Percentiles rank a stretch among this genome's conserved stretches.
phyloP scores from a whole-genome alignment of 768 basidiomycete species.

The Naematelia encephala region DNA sequence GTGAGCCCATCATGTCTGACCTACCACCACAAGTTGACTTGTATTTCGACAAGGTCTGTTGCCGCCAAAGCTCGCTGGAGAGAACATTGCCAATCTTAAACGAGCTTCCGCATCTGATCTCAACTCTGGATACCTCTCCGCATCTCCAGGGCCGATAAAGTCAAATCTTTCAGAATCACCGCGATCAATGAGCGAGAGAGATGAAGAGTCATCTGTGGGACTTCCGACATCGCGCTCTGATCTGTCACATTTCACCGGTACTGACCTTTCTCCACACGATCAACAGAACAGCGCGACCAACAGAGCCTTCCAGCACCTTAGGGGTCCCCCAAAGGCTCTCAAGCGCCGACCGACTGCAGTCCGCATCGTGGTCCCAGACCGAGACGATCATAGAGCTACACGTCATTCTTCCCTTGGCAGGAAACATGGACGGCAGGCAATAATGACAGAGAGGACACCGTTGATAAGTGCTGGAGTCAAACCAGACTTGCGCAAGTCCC shows the following conservation, averaged over 20 bases:
- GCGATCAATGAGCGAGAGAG: neutral
- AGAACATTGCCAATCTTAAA: conserved; percentile 15
- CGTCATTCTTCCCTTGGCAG: neutral
- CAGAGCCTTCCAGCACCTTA: neutral
- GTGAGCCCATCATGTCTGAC: conserved; percentile 45
- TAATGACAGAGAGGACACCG: conserved; percentile 30
- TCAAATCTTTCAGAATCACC: neutral
- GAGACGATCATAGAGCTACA: neutral
- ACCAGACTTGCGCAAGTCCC: conserved; percentile 28
- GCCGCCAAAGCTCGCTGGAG: conserved; percentile 35
- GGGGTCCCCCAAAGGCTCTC: conserved; percentile 1
- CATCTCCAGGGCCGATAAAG: neutral
- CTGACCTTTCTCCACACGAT: neutral
- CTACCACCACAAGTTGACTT: no score
- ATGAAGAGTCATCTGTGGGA: conserved; percentile 1
- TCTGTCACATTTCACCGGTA: neutral
- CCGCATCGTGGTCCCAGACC: conserved; percentile 18
- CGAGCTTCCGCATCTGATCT: conserved; percentile 6
- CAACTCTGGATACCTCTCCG: neutral
- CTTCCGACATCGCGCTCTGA: neutral
- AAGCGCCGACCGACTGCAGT: conserved; percentile 40
- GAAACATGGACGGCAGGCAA: neutral
- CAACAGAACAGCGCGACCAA: neutral
- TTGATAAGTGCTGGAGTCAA: conserved; percentile 45
- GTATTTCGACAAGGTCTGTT: conserved; percentile 76